A percentile compares a stretch with the other conserved stretches of the same genome.
phyloP scores from a whole-genome alignment of 352 stramenopile species.

The Phytopythium litorale region DNA sequence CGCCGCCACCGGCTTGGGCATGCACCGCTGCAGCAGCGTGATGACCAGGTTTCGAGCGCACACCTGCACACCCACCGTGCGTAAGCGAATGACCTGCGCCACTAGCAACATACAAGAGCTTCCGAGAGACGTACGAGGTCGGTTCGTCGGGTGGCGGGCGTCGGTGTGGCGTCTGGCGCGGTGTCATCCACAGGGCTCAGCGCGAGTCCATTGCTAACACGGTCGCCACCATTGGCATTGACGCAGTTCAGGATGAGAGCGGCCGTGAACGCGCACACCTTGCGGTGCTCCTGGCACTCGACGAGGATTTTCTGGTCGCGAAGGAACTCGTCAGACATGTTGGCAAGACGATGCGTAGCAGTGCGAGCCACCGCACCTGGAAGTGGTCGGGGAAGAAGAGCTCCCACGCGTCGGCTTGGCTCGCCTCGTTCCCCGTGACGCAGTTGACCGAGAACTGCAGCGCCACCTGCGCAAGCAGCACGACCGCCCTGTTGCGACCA shows the following conservation, averaged over 20 bases:
- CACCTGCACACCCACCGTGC: slow-evolving; percentile 21
- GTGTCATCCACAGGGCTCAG: not conserved
- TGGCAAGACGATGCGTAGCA: not conserved
- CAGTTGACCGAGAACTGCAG: slow-evolving; percentile 78
- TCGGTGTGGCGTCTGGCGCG: not conserved
- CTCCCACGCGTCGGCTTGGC: slow-evolving; percentile 48
- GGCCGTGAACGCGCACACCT: slow-evolving; percentile 63
- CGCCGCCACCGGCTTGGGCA: slow-evolving; percentile 27
- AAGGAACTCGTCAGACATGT: not conserved
- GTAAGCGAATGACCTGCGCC: not conserved
- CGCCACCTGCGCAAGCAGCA: slow-evolving; percentile 56
- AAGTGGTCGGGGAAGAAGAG: slow-evolving; percentile 70
- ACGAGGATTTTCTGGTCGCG: slow-evolving; percentile 67
- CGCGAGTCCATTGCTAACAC: slow-evolving; percentile 15
- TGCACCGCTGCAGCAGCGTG: slow-evolving; percentile 71
- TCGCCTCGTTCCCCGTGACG: slow-evolving; percentile 37
- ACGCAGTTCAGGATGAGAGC: slow-evolving; percentile 71
- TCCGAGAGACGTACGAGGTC: slow-evolving; percentile 43
- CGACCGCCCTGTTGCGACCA: slow-evolving; percentile 21
- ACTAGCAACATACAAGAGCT: not conserved
- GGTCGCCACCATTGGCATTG: slow-evolving; percentile 24
- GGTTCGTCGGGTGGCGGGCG: slow-evolving; percentile 20
- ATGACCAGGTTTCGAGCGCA: slow-evolving; percentile 66
- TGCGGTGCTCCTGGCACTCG: slow-evolving; percentile 74
- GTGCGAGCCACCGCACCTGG: slow-evolving; percentile 23